Conservation (phyloP, 2,329 filamentous ascomycete genomes). For the Pseudogymnoascus sp. region DNA sequence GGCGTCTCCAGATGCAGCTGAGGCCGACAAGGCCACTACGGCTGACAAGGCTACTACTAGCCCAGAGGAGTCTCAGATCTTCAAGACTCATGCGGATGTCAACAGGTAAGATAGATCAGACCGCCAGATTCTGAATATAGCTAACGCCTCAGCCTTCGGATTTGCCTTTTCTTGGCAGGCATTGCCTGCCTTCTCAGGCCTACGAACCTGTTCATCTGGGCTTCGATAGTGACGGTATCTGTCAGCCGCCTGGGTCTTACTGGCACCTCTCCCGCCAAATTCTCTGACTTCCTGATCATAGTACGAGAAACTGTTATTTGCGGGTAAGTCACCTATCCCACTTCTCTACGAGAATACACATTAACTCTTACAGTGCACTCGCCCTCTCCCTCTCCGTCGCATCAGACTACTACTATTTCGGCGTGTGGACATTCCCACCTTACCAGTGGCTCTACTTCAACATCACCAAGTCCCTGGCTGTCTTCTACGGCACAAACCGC, state of each 20-base stretch:
- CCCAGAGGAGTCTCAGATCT: background rate
- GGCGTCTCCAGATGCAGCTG: constrained; percentile 13
- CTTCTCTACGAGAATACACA: background rate
- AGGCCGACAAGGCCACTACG: background rate
- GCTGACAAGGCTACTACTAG: constrained; percentile 11
- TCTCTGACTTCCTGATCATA: constrained; percentile 41
- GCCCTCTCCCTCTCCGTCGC: constrained; percentile 55
- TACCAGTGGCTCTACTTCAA: constrained; percentile 87
- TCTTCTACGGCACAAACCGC: constrained; percentile 86
- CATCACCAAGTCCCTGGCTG: constrained; percentile 72
- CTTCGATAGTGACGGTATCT: constrained; percentile 50
- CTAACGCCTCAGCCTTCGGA: constrained; percentile 38
- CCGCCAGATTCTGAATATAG: background rate
- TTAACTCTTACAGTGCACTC: constrained; percentile 33
- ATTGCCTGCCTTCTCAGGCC: constrained; percentile 78
- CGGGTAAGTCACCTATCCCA: constrained; percentile 32
- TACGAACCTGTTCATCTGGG: constrained; percentile 84
- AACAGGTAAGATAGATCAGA: background rate
- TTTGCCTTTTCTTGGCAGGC: constrained; percentile 67
- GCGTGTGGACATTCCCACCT: constrained; percentile 78
- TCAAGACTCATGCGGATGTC: background rate
- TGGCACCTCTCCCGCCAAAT: constrained; percentile 29
- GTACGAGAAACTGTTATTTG: constrained; percentile 57
- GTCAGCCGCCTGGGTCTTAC: constrained; percentile 35
- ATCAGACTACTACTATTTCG: constrained; percentile 73